Conservation (phyloP, 257 asterid genomes). For the Misopates orontium region DNA sequence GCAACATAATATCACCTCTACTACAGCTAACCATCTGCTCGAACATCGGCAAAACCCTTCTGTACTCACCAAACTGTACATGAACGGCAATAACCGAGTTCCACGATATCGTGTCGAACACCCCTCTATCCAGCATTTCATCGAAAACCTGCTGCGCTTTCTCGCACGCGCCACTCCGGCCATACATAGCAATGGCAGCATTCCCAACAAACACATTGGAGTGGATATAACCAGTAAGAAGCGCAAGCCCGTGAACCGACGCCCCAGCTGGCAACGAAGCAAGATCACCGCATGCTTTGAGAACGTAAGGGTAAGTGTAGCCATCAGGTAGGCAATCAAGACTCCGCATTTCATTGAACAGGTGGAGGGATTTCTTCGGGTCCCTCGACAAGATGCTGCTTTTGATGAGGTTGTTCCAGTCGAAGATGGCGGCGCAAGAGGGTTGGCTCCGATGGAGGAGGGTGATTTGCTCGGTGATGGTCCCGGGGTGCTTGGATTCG, state of each 20-base stretch:
- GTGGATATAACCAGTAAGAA: slow-evolving; percentile 41
- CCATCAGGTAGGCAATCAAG: slow-evolving; percentile 69
- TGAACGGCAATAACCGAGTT: slow-evolving; percentile 68
- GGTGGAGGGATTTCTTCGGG: slow-evolving; percentile 39
- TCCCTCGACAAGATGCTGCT: slow-evolving; percentile 36
- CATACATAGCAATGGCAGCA: slow-evolving; percentile 68
- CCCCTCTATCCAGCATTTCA: slow-evolving; percentile 53
- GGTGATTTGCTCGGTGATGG: slow-evolving; percentile 35
- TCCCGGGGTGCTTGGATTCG: too few relatives aligned
- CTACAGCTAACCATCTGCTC: slow-evolving; percentile 44
- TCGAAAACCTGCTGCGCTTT: slow-evolving; percentile 59
- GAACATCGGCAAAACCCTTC: slow-evolving; percentile 51
- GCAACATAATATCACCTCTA: slow-evolving; percentile 33
- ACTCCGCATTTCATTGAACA: slow-evolving; percentile 63
- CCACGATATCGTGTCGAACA: slow-evolving; percentile 74
- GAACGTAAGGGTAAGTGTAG: slow-evolving; percentile 68
- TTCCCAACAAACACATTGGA: slow-evolving; percentile 83
- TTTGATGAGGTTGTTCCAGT: slow-evolving; percentile 80
- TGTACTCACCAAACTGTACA: slow-evolving; percentile 45
- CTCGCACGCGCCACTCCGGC: slow-evolving; percentile 52
- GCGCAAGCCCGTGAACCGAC: slow-evolving; percentile 54
- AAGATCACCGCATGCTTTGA: slow-evolving; percentile 68
- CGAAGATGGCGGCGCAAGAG: slow-evolving; percentile 43
- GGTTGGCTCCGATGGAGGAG: slow-evolving; percentile 47
- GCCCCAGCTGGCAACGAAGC: slow-evolving; percentile 40